Evolutionary conservation across 2,329 filamentous ascomycete genomes (phyloP).

Genomic region (Cercospora zeae-maydis): DNA sequence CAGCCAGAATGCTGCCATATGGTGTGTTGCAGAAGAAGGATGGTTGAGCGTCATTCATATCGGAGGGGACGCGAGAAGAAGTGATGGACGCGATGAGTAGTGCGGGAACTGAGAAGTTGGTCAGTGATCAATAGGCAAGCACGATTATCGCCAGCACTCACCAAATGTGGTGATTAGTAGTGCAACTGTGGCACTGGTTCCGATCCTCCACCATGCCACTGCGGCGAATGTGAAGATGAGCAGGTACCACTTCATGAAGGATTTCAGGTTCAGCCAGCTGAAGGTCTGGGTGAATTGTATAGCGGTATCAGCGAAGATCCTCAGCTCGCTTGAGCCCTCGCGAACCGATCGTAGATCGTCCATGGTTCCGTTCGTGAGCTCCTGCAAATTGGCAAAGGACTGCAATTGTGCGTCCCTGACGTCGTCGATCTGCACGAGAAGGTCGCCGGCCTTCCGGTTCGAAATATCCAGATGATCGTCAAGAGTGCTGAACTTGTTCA

Average conservation of each 20-base stretch:
- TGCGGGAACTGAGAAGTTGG: not conserved
- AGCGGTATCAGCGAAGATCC: not conserved
- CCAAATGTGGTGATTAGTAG: not conserved
- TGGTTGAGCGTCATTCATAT: not conserved
- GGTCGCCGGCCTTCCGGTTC: conserved; percentile 1
- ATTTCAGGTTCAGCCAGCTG: not conserved
- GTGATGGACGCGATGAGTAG: not conserved
- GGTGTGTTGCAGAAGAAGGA: not conserved
- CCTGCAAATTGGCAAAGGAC: not conserved
- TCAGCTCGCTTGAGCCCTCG: too few relatives aligned
- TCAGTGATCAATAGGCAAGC: not conserved
- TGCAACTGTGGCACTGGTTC: not conserved
- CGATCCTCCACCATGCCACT: not conserved
- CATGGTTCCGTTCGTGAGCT: too few relatives aligned
- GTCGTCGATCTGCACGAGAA: conserved; percentile 1
- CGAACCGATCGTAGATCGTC: not conserved
- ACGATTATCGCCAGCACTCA: not conserved
- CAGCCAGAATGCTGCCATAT: not conserved
- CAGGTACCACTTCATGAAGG: not conserved
- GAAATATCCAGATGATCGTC: not conserved
- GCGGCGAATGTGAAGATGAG: not conserved
- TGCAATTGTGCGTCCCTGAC: not conserved
- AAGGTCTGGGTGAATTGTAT: not conserved
- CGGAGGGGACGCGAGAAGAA: not conserved
- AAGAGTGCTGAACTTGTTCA: conserved; percentile 1